These are phyloP conservation scores for Colletotrichum scovillei DNA, from an alignment of 2,329 filamentous ascomycete genomes.

Conservation along the genomic window DNA sequence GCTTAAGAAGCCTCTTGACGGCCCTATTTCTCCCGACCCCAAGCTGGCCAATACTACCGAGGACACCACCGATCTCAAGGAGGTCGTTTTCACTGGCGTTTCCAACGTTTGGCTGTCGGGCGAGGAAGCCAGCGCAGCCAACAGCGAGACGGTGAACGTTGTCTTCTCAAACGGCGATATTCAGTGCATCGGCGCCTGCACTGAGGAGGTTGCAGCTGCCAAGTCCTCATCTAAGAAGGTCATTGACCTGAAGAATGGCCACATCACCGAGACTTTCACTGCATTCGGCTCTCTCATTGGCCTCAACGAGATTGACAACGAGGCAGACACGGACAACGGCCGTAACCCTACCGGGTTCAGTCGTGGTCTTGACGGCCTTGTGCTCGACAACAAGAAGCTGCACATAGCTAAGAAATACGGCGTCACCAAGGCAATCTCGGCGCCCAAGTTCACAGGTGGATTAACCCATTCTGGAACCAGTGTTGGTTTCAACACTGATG, in stretches of 20 bases:
- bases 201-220: slow-evolving; percentile 53
- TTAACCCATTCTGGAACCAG: slow-evolving; percentile 66
- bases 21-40: slow-evolving; percentile 52
- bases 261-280: slow-evolving; percentile 70
- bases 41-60: slow-evolving; percentile 55
- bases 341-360: slow-evolving; percentile 60
- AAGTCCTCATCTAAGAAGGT: slow-evolving; percentile 46
- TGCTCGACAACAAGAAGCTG: slow-evolving; percentile 67
- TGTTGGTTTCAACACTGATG: slow-evolving; percentile 67
- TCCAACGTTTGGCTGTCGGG: slow-evolving; percentile 61
- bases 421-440: slow-evolving; percentile 68
- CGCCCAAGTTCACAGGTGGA: slow-evolving; percentile 57
- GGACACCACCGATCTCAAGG: slow-evolving; percentile 49
- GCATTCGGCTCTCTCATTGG: slow-evolving; percentile 71
- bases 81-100: slow-evolving; percentile 68
- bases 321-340: slow-evolving; percentile 65
- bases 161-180: slow-evolving; percentile 65
- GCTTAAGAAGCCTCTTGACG: slow-evolving; percentile 59
- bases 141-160: slow-evolving; percentile 54
- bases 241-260: slow-evolving; percentile 66
- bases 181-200: slow-evolving; percentile 66
- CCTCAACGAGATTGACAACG: slow-evolving; percentile 71
- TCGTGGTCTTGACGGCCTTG: slow-evolving; percentile 67
- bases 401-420: slow-evolving; percentile 64
- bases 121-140: slow-evolving; percentile 40